Evolutionary conservation across 2,329 filamentous ascomycete genomes (phyloP), one percentile per base, ranked within the genome.

Genomic region (Phialocephala subalpina): DNA sequence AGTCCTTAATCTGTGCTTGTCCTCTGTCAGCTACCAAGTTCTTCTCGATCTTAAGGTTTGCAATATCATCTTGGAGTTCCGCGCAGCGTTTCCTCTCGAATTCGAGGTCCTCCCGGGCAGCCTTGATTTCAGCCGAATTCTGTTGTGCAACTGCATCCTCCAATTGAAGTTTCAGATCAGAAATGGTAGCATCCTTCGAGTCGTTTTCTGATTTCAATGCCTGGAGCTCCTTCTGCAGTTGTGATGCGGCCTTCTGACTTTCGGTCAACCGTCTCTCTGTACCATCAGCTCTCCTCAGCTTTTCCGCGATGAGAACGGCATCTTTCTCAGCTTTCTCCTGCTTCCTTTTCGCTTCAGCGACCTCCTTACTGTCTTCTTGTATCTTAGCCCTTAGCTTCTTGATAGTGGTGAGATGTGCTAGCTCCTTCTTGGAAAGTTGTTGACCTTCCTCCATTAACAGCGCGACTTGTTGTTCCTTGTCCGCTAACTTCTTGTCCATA

Each of bases 361-460:
- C 78, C 62, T 87, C 84, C 75, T 87, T 90, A 68, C 93, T 91
- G 40, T 87, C 85, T 57, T 91, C 87, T 12, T 85, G 80, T 16
- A 92, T 78, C 73, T 91, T 90, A 25, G 83, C 81, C 52, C 90
- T 87, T 65, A 98, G 80, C 74, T 93, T 94, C 78, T 96, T 97
- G 73, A 98, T 92, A 3, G 90, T 90, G 6, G 87, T 87, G 67
- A 95, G 85, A 69, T 97, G 90, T 74, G 94, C 93, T 78, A 97
- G 87, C 77, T 99, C 96, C 0, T 87, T 92, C 72, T 91, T 92
- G 1, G 93, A 94, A 9, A 98, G 84, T 71, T 91, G 94, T 73
- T 96, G 92, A 0, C 97, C 96, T 80, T 99, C 96, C 72, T 97
- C 91, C 84, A 99, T 92, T 14, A 99, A 82, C 56, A 94, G 82